Base-by-base conservation (phyloP, 2,329 filamentous ascomycete genomes). In the Colletotrichum somersetense region DNA sequence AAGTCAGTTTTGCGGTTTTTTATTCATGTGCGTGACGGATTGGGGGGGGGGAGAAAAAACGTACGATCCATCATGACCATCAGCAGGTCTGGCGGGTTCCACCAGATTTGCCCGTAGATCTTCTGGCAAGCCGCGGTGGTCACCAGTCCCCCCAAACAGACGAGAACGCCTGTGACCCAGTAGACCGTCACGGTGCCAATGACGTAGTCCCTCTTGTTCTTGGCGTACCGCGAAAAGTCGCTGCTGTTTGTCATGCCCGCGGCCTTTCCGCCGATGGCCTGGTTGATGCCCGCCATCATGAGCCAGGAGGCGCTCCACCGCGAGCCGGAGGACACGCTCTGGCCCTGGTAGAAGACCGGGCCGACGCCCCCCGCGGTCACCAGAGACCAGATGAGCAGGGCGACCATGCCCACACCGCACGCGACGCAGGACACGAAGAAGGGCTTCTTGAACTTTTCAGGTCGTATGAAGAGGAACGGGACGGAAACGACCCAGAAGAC, bases 401-500 rank as follows among this genome's bases (percentile, higher is more conserved):
- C 76, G 7, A 86, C 48, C 85, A 87, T 87, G 7, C 81, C 84
- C 3, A 83, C 16, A 16, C 81, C 83, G 66, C 82, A 85, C 75
- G 83, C 84, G 5, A 80, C 75, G 56, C 79, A 83, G 4, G 83
- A 81, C 35, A 86, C 73, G 38, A 83, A 77, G 75, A 87, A 86
- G 0, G 83, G 84, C 12, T 83, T 77, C 75, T 83, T 85, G 79
- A 86, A 86, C 20, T 82, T 82, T 67, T 87, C 85, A 0, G 85
- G 85, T 0, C 81, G 81, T 33, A 87, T 81, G 44, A 76, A 84
- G 1, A 87, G 77, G 72, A 88, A 85, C 0, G 85, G 85, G 0
- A 81, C 78, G n/a, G 86, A 86, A n/a, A 85, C 74, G 48, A 83
- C 80, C 83, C 85, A 88, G 76, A 88, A 88, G 59, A 88, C 77